Evolutionary conservation across 192 early-diverging fungal genomes (phyloP), one percentile per base, ranked within the genome.

Genomic region (Podila epigama): DNA sequence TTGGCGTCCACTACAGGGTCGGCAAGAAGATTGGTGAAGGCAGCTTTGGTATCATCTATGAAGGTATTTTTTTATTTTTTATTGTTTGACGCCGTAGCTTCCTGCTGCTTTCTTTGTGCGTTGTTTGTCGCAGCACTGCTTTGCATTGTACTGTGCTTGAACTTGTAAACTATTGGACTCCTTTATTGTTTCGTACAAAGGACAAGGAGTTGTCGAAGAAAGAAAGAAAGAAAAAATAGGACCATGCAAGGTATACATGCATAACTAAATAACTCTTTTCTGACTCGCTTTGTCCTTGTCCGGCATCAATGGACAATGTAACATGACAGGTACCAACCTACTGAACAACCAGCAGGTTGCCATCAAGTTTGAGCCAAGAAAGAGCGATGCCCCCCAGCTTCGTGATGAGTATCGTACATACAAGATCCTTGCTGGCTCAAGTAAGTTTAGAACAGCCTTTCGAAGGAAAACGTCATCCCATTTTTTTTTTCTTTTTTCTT

Each of bases 31-130:
- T 99, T 83, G 97, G 96, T 36, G 96, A 98, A 80, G 97, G 97
- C 39, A 94, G 92, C 71, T 99, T 99, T 89, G 97, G 97, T 54
- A 92, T 97, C 83, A 97, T 99, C 66, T 98, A 97, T 79, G 96
- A 99, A 91, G 97, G 97, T 95, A 82, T 75, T 63, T 57, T 42
- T 5, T 58, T 8, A 22, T 29, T 15, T 10, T 54, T 25, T 18
- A 29, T 15, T 37, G n/a, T n/a, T n/a, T n/a, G n/a, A n/a, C n/a
- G n/a, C n/a, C n/a, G n/a, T n/a, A n/a, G n/a, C n/a, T n/a, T n/a
- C n/a, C 18, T 42, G 28, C 40, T 36, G 22, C 51, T 67, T 39
- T 27, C 8, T 20, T 34, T 29, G 4, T 15, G 29, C 31, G 25
- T 48, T 11, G 2, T 1, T 28, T 40, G 36, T 51, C 48, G n/a